Conservation (phyloP, 2,329 filamentous ascomycete species). For the Phaeophleospora eucalypticola region DNA sequence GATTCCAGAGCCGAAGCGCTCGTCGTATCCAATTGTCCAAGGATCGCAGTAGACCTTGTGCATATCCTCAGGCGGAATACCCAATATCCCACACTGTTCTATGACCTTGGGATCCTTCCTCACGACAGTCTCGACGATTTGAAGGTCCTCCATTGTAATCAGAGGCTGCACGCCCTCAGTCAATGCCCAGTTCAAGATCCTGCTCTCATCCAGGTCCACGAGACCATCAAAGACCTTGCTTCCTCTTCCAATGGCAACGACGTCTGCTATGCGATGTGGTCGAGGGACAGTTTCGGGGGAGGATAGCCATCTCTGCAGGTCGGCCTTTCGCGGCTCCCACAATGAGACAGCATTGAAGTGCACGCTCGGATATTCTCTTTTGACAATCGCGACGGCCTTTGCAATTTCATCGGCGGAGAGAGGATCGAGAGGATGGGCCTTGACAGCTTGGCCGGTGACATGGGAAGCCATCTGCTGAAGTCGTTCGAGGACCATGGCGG, state of each 20-base stretch:
- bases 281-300: constrained; percentile 57
- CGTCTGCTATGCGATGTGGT: constrained; percentile 71
- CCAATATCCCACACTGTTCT: constrained; percentile 80
- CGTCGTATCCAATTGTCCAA: constrained; percentile 95
- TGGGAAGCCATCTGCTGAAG: constrained; percentile 52
- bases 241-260: constrained; percentile 74
- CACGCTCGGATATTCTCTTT: constrained; percentile 64
- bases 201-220: constrained; percentile 65
- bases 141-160: constrained; percentile 87
- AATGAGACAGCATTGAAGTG: constrained; percentile 85
- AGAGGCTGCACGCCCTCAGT: constrained; percentile 77
- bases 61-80: constrained; percentile 80
- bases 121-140: constrained; percentile 70
- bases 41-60: constrained; percentile 93
- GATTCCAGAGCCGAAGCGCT: constrained; percentile 73
- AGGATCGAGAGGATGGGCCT: constrained; percentile 73
- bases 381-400: constrained; percentile 62
- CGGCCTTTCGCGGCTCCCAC: constrained; percentile 77
- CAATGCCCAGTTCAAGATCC: constrained; percentile 69
- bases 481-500: constrained; percentile 31
- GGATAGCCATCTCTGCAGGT: constrained; percentile 76
- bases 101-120: constrained; percentile 81
- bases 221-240: constrained; percentile 80
- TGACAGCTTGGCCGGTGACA: constrained; percentile 51
- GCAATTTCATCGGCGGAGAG: constrained; percentile 70